A percentile compares a stretch with the other conserved stretches of the same genome.
These are phyloP conservation scores for Alternaria sp. DNA, from an alignment of 2,329 filamentous ascomycete genomes.

Conservation along the genomic window DNA sequence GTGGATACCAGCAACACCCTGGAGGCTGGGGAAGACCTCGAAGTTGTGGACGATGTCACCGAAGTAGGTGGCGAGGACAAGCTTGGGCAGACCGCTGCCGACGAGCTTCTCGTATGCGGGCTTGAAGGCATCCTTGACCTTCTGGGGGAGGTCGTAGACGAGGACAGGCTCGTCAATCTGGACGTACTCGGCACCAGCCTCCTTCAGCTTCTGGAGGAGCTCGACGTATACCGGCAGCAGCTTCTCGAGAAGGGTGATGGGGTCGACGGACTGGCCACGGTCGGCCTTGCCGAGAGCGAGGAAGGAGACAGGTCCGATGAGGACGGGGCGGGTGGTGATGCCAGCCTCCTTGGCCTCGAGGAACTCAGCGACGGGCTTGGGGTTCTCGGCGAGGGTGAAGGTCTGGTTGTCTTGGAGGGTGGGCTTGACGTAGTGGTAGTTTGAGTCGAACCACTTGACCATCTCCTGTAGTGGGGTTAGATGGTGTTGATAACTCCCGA, in stretches of 20 bases:
- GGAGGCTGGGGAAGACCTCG: conserved; percentile 77
- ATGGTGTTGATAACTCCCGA: neutral
- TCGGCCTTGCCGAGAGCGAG: conserved; percentile 97
- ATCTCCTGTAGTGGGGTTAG: conserved; percentile 71
- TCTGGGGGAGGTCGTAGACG: conserved; percentile 88
- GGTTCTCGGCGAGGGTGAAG: conserved; percentile 85
- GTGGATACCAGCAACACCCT: conserved; percentile 83
- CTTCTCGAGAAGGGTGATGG: conserved; percentile 91
- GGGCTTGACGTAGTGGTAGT: conserved; percentile 99
- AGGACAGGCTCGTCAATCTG: conserved; percentile 98
- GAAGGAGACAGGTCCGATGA: conserved; percentile 97
- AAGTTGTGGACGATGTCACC: conserved; percentile 99
- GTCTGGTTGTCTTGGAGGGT: conserved; percentile 96
- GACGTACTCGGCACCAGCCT: conserved; percentile 91
- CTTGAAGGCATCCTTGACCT: conserved; percentile 97
- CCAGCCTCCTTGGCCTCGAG: conserved; percentile 97
- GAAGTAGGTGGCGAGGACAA: conserved; percentile 96
- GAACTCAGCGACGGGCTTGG: conserved; percentile 95
- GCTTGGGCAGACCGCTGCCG: conserved; percentile 81
- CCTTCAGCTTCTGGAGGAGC: conserved; percentile 91
- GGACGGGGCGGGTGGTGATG: conserved; percentile 88
- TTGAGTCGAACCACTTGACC: conserved; percentile 99
- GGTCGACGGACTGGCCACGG: conserved; percentile 89
- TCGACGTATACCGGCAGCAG: conserved; percentile 94
- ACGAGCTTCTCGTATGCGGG: conserved; percentile 90